Conservation (phyloP, 805 yeast genomes). For the Saccharomycopsis microspora region DNA sequence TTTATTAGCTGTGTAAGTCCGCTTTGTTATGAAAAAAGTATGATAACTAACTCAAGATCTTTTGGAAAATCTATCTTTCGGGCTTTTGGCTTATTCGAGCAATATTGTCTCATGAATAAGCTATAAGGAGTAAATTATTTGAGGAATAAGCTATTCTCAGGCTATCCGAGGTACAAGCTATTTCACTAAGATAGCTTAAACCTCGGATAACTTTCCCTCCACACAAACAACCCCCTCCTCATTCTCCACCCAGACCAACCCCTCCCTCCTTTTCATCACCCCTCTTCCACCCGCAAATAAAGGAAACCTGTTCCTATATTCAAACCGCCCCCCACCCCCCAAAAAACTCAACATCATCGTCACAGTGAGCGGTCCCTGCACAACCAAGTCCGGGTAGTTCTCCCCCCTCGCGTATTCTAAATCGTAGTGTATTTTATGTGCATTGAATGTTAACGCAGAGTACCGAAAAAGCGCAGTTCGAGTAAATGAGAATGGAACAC, state of each 20-base stretch:
- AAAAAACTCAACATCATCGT: conserved; percentile 49
- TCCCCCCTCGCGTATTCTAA: conserved; percentile 44
- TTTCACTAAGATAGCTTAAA: no score
- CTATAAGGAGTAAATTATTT: no score
- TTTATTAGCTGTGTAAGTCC: no score
- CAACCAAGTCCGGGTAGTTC: conserved; percentile 46
- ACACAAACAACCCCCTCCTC: conserved; percentile 20
- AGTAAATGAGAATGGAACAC: conserved; percentile 26
- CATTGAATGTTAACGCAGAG: conserved; percentile 68
- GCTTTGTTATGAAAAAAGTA: no score
- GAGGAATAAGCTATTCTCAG: no score
- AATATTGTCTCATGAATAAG: no score
- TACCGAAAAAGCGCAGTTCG: conserved; percentile 43
- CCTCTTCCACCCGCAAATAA: conserved; percentile 29
- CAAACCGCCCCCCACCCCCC: conserved; percentile 22
- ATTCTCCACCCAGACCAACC: conserved; percentile 22
- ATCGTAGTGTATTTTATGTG: conserved; percentile 79
- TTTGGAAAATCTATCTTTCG: no score
- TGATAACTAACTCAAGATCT: no score
- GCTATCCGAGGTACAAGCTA: no score
- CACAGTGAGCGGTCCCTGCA: conserved; percentile 76
- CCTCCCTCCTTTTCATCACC: conserved; percentile 8
- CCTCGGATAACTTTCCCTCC: conserved; percentile 25
- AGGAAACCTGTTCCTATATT: conserved; percentile 41
- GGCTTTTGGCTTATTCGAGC: no score